These are phyloP conservation scores for Cucurbitaria berberidis DNA, from an alignment of 2,329 filamentous ascomycete species.

Conservation along the genomic window DNA sequence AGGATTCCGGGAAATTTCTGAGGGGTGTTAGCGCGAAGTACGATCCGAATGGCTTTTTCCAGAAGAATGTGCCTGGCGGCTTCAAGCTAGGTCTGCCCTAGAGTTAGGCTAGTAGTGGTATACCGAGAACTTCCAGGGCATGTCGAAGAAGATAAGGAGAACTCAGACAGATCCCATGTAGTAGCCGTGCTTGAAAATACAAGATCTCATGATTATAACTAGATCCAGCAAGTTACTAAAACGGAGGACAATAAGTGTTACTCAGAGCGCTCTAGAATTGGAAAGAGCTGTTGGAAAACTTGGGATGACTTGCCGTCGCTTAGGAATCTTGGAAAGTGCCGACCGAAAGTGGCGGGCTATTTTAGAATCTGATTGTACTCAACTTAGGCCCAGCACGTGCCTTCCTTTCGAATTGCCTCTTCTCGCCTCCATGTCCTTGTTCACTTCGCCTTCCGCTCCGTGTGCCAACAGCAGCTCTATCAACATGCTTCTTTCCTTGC, in stretches of 20 bases:
- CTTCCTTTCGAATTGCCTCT: conserved; percentile 31
- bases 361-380: background rate
- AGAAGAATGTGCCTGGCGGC: conserved; percentile 38
- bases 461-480: conserved; percentile 37
- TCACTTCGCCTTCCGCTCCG: conserved; percentile 35
- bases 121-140: background rate
- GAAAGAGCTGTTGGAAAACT: too few species aligned
- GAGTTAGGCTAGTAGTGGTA: background rate
- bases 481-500: conserved; percentile 35
- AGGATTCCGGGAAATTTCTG: background rate
- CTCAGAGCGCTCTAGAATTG: background rate
- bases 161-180: background rate
- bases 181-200: too few species aligned
- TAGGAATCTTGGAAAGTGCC: background rate
- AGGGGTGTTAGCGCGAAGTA: conserved; percentile 30
- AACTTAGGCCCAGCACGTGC: conserved; percentile 26
- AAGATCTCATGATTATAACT: too few species aligned
- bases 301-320: background rate
- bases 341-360: background rate
- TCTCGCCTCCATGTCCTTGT: conserved; percentile 15
- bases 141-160: background rate
- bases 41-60: conserved; percentile 42
- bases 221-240: too few species aligned
- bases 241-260: too few species aligned
- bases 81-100: conserved; percentile 31